phyloP scores from a whole-genome alignment of 257 asterid genomes.

The Penstemon eatonii region DNA sequence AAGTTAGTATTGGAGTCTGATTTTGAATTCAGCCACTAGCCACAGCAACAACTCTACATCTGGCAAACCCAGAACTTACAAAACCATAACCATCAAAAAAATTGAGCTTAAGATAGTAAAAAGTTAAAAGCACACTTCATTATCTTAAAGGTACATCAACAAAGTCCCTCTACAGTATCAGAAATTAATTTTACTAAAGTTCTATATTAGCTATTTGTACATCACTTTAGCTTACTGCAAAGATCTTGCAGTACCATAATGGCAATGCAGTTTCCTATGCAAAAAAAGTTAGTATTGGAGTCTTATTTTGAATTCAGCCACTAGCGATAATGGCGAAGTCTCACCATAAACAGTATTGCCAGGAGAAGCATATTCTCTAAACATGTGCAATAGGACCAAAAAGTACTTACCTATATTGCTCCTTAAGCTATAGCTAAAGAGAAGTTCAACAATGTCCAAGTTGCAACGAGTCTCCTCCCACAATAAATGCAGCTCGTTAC shows the following conservation, averaged over 20 bases:
- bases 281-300: constrained; percentile 6
- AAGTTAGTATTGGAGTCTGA: constrained; percentile 13
- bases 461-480: background rate
- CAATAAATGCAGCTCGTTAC: background rate
- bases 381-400: background rate
- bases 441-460: background rate
- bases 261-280: background rate
- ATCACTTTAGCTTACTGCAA: constrained; percentile 8
- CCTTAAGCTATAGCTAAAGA: constrained; percentile 3
- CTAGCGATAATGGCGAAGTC: constrained; percentile 11
- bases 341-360: background rate
- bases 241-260: background rate
- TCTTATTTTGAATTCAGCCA: constrained; percentile 3
- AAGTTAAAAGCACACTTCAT: background rate
- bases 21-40: constrained; percentile 10
- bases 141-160: background rate
- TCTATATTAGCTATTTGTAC: background rate
- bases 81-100: background rate
- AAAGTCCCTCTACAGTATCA: background rate
- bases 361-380: background rate
- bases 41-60: constrained; percentile 6
- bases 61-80: constrained; percentile 7
- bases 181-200: background rate
- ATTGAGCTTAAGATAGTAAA: background rate
- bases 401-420: background rate